Percentiles rank a stretch among this genome's conserved stretches.
These are phyloP conservation scores for Leucaena leucocephala DNA, from an alignment of 306 rosid genomes.

Conservation along the genomic window DNA sequence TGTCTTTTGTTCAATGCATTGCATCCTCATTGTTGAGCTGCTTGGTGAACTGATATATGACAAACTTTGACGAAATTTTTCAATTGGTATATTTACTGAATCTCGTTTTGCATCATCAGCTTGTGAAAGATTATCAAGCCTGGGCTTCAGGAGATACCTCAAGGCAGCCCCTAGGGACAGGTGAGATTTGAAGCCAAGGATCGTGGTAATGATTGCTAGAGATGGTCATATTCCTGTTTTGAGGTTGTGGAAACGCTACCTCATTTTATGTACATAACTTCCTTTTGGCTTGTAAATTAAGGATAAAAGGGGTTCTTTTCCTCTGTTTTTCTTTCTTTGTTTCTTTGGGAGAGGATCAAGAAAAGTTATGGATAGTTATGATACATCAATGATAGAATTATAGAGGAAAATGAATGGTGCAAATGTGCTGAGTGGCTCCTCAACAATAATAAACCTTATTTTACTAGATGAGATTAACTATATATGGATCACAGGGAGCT, in stretches of 20 bases:
- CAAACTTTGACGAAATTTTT: not conserved
- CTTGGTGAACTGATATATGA: not conserved
- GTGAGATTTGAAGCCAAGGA: slow-evolving; percentile 53
- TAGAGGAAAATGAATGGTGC: not conserved
- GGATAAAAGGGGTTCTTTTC: not conserved
- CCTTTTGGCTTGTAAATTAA: slow-evolving; percentile 17
- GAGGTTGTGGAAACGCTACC: not conserved
- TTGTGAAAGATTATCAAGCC: slow-evolving; percentile 87
- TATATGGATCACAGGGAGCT: no score
- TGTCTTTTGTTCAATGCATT: slow-evolving; percentile 20
- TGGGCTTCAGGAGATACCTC: slow-evolving; percentile 87
- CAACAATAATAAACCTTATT: no score
- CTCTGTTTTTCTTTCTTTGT: not conserved
- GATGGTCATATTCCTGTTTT: slow-evolving; percentile 23
- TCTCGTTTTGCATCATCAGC: slow-evolving; percentile 50
- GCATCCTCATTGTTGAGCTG: not conserved
- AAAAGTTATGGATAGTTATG: not conserved
- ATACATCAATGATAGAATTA: not conserved
- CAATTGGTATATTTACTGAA: not conserved
- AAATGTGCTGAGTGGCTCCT: not conserved
- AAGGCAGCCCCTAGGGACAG: slow-evolving; percentile 85
- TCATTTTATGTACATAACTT: slow-evolving; percentile 1
- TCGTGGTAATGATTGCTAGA: slow-evolving; percentile 12
- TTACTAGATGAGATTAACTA: no score
- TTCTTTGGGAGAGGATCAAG: not conserved